phyloP scores from a whole-genome alignment of 2,329 filamentous ascomycete genomes.

The Verticillium albo-atrum region DNA sequence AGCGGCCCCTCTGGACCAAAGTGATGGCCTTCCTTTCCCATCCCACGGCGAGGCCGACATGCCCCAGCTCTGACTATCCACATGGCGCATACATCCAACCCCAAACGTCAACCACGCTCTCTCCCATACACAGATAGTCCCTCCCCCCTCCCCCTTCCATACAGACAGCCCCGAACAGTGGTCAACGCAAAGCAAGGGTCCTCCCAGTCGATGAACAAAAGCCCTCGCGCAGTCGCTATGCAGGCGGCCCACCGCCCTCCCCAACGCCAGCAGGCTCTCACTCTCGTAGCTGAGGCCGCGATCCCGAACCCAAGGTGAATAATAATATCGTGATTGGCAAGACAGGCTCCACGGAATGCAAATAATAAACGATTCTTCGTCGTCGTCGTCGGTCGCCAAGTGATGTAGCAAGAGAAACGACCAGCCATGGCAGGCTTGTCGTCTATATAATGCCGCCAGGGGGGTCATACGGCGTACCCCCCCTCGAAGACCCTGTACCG shows the following conservation, averaged over 20 bases:
- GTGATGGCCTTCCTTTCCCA: neutral
- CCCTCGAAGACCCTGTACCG: conserved; percentile 34
- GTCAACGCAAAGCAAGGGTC: neutral
- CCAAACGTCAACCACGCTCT: neutral
- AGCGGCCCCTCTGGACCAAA: neutral
- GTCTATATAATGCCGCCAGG: conserved; percentile 55
- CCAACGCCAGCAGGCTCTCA: neutral
- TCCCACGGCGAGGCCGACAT: too few relatives aligned
- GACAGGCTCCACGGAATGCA: neutral
- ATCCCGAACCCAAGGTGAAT: neutral
- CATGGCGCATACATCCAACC: neutral
- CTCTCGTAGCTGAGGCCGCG: neutral
- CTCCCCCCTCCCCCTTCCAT: too few relatives aligned
- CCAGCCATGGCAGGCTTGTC: neutral
- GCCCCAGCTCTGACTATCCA: neutral
- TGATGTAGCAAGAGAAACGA: neutral
- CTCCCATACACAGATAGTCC: neutral
- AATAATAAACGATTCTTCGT: neutral
- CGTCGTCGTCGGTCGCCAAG: neutral
- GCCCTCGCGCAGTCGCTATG: neutral
- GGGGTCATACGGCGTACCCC: conserved; percentile 48
- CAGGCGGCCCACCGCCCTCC: neutral
- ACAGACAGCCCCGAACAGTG: neutral
- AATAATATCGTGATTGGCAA: neutral
- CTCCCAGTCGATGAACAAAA: neutral